These are phyloP conservation scores for Logfia minima DNA, from an alignment of 129 eudicot species.

Conservation along the genomic window DNA sequence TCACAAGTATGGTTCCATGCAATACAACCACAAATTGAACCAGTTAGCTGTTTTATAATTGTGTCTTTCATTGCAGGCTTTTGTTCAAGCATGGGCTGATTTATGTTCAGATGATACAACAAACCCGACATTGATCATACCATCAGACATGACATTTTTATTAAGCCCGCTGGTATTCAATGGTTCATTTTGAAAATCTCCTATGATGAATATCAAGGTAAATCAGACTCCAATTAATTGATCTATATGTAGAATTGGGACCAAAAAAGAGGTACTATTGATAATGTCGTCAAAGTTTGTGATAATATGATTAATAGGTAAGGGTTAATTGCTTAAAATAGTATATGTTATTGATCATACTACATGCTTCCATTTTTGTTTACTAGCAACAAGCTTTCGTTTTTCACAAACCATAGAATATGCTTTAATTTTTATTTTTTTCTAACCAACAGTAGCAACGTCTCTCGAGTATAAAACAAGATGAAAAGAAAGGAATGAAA, in stretches of 20 bases:
- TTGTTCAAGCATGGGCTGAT: constrained; percentile 41
- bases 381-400: no score
- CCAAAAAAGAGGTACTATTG: not conserved
- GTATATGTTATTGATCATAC: no score
- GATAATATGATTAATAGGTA: no score
- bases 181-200: constrained; percentile 45
- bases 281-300: no score
- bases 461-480: no score
- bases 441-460: no score
- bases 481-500: no score
- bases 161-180: constrained; percentile 38
- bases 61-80: constrained; percentile 35
- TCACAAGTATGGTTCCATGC: constrained; percentile 32
- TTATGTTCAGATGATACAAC: constrained; percentile 32
- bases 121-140: constrained; percentile 26
- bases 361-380: no score
- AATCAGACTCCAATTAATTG: not conserved
- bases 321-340: no score
- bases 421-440: no score
- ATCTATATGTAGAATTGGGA: not conserved
- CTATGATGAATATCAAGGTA: constrained; percentile 34
- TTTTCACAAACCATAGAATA: no score
- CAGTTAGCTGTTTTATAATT: not conserved
- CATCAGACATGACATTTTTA: constrained; percentile 33
- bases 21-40: not conserved